Base-by-base conservation (phyloP, 2,329 filamentous ascomycete genomes). In the Alternaria gaisen region DNA sequence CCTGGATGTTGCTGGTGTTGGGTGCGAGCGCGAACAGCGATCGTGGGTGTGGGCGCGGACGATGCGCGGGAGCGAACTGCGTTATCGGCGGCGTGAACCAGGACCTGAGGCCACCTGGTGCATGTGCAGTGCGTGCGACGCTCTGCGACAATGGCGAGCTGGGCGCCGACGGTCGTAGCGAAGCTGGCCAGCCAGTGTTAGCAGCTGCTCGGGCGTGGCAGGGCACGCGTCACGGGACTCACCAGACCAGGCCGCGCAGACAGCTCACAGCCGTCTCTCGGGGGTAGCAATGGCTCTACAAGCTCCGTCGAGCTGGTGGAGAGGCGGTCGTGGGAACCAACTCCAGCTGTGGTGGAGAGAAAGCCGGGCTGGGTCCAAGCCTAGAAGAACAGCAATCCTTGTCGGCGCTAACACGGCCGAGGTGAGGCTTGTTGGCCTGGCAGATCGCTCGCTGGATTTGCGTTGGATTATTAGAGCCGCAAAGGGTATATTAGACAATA, bases 201-300 rank as follows among this genome's bases (percentile, higher is more conserved):
- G 63, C 56, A 58, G 56, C 53, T 41, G 50, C 36, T 16, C 36
- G 16, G n/a, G n/a, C 16, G 36, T 38, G 38, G n/a, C 12, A 40
- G 38, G 38, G 26, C 28, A 30, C 28, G 53, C 22, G 46, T 22
- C 47, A 55, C 58, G 56, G 9, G 46, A 30, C 40, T 36, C n/a
- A 50, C 34, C 34, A 42, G 42, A 28, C 28, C 38, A 47, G 58
- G 46, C 57, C 48, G 41, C 58, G 48, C 60, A 61, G 56, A 53
- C 57, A 58, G 64, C 56, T 53, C 58, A 14, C 20, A 16, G 40
- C 48, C 26, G 56, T 59, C 50, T 59, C 47, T 34, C 58, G 50
- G 50, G 50, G 46, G 54, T 61, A 52, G 41, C 65, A 66, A 68
- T 68, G 58, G 63, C 63, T 63, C 58, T 53, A 20, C 47, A 50